These are phyloP conservation scores for Scutellaria minor DNA, from an alignment of 257 asterid species.

Conservation along the genomic window DNA sequence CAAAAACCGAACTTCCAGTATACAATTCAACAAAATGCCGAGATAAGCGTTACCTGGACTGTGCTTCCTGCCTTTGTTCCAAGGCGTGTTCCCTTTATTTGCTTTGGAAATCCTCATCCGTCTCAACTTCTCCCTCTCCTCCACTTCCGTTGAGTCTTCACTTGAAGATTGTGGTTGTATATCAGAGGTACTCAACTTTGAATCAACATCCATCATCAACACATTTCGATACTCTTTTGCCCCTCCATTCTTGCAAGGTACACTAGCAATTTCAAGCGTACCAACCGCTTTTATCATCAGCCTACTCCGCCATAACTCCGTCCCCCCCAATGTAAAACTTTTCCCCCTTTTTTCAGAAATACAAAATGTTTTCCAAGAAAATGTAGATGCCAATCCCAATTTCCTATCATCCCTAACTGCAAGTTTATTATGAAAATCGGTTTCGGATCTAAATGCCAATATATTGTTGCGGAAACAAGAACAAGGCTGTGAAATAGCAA, in stretches of 20 bases:
- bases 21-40: not conserved
- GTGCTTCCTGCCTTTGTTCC: constrained; percentile 97
- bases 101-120: constrained; percentile 95
- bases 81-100: constrained; percentile 89
- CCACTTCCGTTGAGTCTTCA: constrained; percentile 57
- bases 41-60: constrained; percentile 64
- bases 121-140: constrained; percentile 79
- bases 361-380: constrained; percentile 46
- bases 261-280: constrained; percentile 59
- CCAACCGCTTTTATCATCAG: constrained; percentile 69
- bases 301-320: constrained; percentile 49
- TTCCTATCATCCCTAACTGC: constrained; percentile 51
- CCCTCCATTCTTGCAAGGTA: constrained; percentile 40
- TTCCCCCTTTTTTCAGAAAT: constrained; percentile 42
- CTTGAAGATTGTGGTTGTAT: constrained; percentile 45
- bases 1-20: not conserved
- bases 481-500: constrained; percentile 78
- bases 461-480: constrained; percentile 63
- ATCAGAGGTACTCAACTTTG: constrained; percentile 40
- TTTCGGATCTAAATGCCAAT: constrained; percentile 56
- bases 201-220: constrained; percentile 48
- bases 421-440: constrained; percentile 39
- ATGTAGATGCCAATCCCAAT: constrained; percentile 48
- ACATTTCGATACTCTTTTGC: constrained; percentile 40
- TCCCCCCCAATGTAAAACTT: constrained; percentile 42